Evolutionary conservation across 371 early-diverging fungal species (phyloP).

Genomic region (Apophysomyces variabilis): DNA sequence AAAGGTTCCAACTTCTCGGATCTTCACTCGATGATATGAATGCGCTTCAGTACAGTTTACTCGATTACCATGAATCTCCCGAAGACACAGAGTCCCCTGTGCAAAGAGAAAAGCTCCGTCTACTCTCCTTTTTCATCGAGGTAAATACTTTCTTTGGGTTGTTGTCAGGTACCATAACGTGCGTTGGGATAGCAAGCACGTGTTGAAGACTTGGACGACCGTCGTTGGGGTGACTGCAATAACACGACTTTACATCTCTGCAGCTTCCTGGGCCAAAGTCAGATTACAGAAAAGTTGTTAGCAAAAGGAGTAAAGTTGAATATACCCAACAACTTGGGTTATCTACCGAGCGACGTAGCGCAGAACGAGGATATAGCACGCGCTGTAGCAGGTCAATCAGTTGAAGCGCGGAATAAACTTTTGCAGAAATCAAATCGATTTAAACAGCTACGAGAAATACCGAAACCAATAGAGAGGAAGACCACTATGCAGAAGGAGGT

Average conservation of each 20-base stretch:
- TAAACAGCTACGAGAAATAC: conserved; percentile 19
- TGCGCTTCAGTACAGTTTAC: conserved; percentile 24
- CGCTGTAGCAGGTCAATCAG: neutral
- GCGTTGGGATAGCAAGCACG: conserved; percentile 13
- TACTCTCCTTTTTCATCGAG: conserved; percentile 22
- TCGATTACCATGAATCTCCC: conserved; percentile 17
- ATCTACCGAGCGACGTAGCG: conserved; percentile 23
- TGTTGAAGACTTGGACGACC: conserved; percentile 15
- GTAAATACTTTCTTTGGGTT: conserved; percentile 11
- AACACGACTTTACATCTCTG: conserved; percentile 26
- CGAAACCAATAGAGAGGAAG: conserved; percentile 18
- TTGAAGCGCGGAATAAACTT: neutral
- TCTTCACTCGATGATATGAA: conserved; percentile 17
- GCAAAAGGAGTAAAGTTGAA: conserved; percentile 14
- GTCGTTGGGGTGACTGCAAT: conserved; percentile 22
- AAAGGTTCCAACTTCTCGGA: conserved; percentile 19
- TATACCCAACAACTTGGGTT: conserved; percentile 20
- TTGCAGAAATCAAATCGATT: conserved; percentile 14
- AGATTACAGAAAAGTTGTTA: conserved; percentile 21
- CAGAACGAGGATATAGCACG: conserved; percentile 17
- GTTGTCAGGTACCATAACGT: neutral
- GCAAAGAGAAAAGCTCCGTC: conserved; percentile 18
- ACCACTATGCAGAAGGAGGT: conserved; percentile 20
- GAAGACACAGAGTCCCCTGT: conserved; percentile 14
- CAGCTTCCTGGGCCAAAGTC: conserved; percentile 22